Evolutionary conservation across 495 filamentous ascomycete genomes (phyloP), one percentile per base, ranked within the genome.

Genomic region (Penicillium mononematosum): DNA sequence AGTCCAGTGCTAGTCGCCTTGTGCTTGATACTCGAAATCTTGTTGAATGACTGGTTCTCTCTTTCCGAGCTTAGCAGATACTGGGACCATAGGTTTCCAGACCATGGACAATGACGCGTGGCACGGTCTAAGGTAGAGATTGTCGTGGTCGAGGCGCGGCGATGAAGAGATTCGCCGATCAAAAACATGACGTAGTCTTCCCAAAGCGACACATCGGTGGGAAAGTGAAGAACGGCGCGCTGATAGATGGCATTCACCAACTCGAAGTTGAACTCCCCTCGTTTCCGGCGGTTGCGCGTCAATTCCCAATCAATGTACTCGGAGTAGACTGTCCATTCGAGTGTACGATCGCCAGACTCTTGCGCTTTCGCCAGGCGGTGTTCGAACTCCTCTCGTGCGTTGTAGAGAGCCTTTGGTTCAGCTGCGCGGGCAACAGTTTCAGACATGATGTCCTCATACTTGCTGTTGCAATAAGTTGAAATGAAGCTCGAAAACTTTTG

Each of bases 21-120:
- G 67, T 98, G 91, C 68, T 98, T 98, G 66, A 96, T 91, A 34
- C 85, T 78, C 59, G 92, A 88, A 42, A 98, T 89, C 27, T 86
- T 87, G n/a, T 84, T 70, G 62, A 92, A 96, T 3, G 85, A 76
- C 62, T 84, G 80, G 16, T 83, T 81, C 51, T 88, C 87, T 32
- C 85, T 82, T 74, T 97, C 94, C 11, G 89, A 85, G 19, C 83
- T 87, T 47, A 97, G 72, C 17, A 98, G 84, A 57, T 91, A 91
- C 58, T 91, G 85, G 4, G 92, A 88, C 94, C 94, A 98, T 10
- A 98, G 77, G 20, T 83, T 80, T 20, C 94, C 92, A 16, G 90
- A 95, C 89, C 91, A 96, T 2, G 94, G 93, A 56, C 92, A 92
- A 70, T 96, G 92, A 16, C 86, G 81, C 2, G 89, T 92, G 16